Percentiles rank a stretch among this genome's conserved stretches.
These are phyloP conservation scores for Fusarium lyarnte DNA, from an alignment of 2,329 filamentous ascomycete species.

Conservation along the genomic window DNA sequence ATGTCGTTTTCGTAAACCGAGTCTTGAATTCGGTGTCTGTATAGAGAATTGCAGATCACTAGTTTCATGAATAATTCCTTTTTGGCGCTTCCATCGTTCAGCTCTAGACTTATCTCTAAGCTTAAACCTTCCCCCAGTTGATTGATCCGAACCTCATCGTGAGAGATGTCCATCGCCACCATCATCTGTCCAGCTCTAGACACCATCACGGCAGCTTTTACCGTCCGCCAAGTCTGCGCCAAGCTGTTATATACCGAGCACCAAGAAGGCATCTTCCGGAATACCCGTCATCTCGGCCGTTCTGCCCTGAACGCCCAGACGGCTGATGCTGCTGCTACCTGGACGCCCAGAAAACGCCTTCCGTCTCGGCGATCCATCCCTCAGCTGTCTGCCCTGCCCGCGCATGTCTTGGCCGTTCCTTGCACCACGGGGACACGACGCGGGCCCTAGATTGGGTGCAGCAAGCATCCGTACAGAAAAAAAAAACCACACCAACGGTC, in stretches of 20 bases:
- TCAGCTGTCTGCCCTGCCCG: not conserved
- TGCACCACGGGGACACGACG: slow-evolving; percentile 25
- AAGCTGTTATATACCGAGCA: slow-evolving; percentile 17
- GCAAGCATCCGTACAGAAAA: not conserved
- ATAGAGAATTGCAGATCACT: not conserved
- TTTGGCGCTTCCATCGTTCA: not conserved
- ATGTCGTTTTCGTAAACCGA: slow-evolving; percentile 11
- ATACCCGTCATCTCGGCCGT: slow-evolving; percentile 11
- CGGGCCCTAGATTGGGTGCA: slow-evolving; percentile 21
- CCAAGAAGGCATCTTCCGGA: slow-evolving; percentile 12
- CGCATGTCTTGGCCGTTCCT: slow-evolving; percentile 23
- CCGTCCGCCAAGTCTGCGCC: slow-evolving; percentile 23
- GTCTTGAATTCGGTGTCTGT: not conserved
- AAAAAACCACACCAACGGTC: not conserved
- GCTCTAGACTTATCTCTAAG: not conserved
- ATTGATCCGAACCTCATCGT: not conserved
- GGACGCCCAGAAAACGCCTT: not conserved
- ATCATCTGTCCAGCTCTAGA: not conserved
- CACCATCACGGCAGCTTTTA: not conserved
- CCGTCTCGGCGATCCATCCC: slow-evolving; percentile 4
- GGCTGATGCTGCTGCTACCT: not conserved
- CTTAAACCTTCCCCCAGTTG: not conserved
- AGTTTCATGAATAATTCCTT: not conserved
- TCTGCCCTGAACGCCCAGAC: not conserved
- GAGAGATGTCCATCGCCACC: slow-evolving; percentile 5